Conservation (phyloP, 805 yeast genomes). For the Lipomyces kockii region DNA sequence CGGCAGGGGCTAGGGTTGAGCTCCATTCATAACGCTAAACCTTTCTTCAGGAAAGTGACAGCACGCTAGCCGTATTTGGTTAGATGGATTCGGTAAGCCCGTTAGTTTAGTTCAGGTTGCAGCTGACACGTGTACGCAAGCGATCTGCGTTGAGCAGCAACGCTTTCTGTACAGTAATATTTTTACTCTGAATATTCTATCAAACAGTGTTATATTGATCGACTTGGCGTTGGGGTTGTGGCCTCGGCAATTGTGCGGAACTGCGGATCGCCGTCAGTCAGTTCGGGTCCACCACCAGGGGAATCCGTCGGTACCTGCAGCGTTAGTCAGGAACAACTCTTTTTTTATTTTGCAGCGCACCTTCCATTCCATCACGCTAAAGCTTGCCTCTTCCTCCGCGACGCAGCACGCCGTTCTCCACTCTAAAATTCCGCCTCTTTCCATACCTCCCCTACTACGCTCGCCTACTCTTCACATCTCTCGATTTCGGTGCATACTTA, state of each 20-base stretch:
- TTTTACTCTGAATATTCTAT: no score
- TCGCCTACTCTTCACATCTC: not conserved
- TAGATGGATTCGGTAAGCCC: not conserved
- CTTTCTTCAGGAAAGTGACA: no score
- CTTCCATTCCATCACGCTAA: not conserved
- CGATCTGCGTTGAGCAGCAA: no score
- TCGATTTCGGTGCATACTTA: no score
- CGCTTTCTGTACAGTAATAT: no score
- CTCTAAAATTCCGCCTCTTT: not conserved
- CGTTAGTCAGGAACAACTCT: slow-evolving; percentile 24
- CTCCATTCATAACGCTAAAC: no score
- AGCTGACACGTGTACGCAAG: no score
- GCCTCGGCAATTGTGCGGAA: not conserved
- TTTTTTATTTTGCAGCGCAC: not conserved
- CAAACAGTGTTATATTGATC: no score
- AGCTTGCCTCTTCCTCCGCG: no score
- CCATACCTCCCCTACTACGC: not conserved
- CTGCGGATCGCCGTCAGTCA: not conserved
- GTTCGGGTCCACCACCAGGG: not conserved
- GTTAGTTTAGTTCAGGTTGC: no score
- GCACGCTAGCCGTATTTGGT: not conserved
- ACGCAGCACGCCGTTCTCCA: no score
- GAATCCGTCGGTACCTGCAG: slow-evolving; percentile 12
- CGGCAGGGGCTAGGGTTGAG: no score
- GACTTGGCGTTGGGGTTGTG: not conserved